A percentile compares a stretch with the other conserved stretches of the same genome.
Evolutionary conservation across 1,139 yeast species (phyloP).

Genomic region (Hemisphaericaspora xylofermentans): DNA sequence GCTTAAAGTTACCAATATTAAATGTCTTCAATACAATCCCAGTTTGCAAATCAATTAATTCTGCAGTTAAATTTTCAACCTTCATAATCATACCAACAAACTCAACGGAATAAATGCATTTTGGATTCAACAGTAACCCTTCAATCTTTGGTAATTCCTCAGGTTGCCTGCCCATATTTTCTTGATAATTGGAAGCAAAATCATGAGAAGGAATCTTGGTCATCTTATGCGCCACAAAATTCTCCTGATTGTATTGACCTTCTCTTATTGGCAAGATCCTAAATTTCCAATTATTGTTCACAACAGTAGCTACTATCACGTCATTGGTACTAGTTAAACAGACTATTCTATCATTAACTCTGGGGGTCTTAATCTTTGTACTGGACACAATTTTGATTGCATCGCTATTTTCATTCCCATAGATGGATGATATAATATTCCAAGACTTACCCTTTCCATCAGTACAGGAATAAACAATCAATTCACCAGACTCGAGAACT

Average conservation of each 20-base stretch:
- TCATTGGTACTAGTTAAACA: slow-evolving; percentile 48
- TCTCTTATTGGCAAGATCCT: slow-evolving; percentile 49
- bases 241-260: slow-evolving; percentile 41
- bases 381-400: slow-evolving; percentile 34
- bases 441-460: slow-evolving; percentile 39
- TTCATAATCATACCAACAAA: slow-evolving; percentile 72
- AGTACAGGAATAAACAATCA: slow-evolving; percentile 47
- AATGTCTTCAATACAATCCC: slow-evolving; percentile 61
- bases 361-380: slow-evolving; percentile 61
- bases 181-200: slow-evolving; percentile 15
- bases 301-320: slow-evolving; percentile 60
- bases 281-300: slow-evolving; percentile 67
- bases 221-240: background rate
- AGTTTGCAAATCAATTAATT: slow-evolving; percentile 72
- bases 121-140: slow-evolving; percentile 17
- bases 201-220: slow-evolving; percentile 7
- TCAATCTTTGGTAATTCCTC: slow-evolving; percentile 11
- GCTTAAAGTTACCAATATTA: slow-evolving; percentile 63
- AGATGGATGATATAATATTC: slow-evolving; percentile 26
- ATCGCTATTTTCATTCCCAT: slow-evolving; percentile 26
- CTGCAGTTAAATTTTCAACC: slow-evolving; percentile 55
- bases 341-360: slow-evolving; percentile 71
- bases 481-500: slow-evolving; percentile 43
- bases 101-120: slow-evolving; percentile 34
- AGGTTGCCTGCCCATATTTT: background rate